These are phyloP conservation scores for Pseudevernia furfuracea DNA, from an alignment of 495 filamentous ascomycete species.

Conservation along the genomic window DNA sequence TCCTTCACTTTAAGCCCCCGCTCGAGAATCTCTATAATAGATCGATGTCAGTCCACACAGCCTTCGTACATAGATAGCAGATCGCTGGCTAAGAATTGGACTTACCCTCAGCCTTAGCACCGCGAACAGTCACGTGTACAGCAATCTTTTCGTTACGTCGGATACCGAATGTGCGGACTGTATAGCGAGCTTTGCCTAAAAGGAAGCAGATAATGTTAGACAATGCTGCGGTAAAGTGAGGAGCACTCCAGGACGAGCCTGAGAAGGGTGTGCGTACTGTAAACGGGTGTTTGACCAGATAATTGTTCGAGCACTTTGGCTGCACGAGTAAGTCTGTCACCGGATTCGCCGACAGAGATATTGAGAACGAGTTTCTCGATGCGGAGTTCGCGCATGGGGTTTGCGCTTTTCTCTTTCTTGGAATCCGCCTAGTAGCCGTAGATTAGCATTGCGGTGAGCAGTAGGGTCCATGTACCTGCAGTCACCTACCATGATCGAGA, in stretches of 20 bases:
- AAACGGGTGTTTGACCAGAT: slow-evolving; percentile 98
- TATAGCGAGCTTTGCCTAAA: slow-evolving; percentile 97
- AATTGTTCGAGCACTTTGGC: slow-evolving; percentile 99
- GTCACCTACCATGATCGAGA: slow-evolving; percentile 14
- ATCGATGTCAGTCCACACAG: background rate
- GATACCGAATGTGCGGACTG: slow-evolving; percentile 99
- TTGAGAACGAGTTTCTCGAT: slow-evolving; percentile 99
- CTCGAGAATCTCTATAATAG: slow-evolving; percentile 93
- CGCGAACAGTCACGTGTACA: slow-evolving; percentile 98
- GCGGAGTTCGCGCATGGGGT: slow-evolving; percentile 99
- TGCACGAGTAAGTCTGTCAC: slow-evolving; percentile 98
- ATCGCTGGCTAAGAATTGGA: slow-evolving; percentile 16
- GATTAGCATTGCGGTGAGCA: background rate
- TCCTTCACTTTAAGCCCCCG: slow-evolving; percentile 99
- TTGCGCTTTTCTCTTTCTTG: slow-evolving; percentile 70
- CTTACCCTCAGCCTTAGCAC: slow-evolving; percentile 97
- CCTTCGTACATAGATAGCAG: background rate
- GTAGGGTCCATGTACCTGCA: rapidly evolving
- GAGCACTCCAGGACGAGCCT: background rate
- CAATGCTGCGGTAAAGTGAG: background rate
- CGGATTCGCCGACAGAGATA: slow-evolving; percentile 99
- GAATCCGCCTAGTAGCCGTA: slow-evolving; percentile 28
- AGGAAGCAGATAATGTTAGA: background rate
- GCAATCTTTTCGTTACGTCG: slow-evolving; percentile 99
- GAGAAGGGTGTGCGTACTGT: slow-evolving; percentile 53